phyloP scores from a whole-genome alignment of 257 asterid species.

The Jaltomata sinuosa region DNA sequence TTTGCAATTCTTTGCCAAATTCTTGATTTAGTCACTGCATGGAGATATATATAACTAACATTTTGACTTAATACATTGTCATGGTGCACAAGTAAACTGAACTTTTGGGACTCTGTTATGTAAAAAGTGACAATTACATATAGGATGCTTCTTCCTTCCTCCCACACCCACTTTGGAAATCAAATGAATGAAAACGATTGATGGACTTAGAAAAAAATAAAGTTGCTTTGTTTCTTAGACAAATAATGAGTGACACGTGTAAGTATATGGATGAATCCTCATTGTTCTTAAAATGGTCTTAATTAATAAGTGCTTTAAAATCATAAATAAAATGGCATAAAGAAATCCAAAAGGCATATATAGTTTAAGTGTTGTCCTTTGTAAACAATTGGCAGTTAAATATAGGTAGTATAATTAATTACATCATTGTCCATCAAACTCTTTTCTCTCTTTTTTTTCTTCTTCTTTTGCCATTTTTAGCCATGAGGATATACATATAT shows the following conservation, averaged over 20 bases:
- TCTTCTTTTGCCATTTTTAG: neutral
- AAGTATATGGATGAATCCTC: neutral
- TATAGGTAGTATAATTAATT: neutral
- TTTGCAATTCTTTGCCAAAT: no score
- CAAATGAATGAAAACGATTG: neutral
- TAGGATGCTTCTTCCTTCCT: neutral
- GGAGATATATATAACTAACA: neutral
- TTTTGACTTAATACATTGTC: neutral
- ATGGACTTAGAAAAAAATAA: neutral
- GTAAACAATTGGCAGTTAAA: neutral
- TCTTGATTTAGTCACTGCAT: no score
- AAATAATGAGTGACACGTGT: neutral
- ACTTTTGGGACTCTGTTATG: neutral
- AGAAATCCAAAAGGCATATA: neutral
- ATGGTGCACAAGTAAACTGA: neutral
- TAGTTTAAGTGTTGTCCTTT: neutral
- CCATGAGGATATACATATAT: neutral
- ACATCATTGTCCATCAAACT: neutral
- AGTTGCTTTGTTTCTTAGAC: neutral
- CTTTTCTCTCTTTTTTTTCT: neutral
- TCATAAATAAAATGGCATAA: neutral
- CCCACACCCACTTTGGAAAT: neutral
- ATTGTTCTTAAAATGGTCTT: neutral
- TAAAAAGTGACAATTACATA: neutral
- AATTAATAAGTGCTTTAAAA: neutral